Percentiles rank a stretch among this genome's conserved stretches.
Evolutionary conservation across 768 basidiomycete species (phyloP).

Genomic region (Hydnum rufescens): DNA sequence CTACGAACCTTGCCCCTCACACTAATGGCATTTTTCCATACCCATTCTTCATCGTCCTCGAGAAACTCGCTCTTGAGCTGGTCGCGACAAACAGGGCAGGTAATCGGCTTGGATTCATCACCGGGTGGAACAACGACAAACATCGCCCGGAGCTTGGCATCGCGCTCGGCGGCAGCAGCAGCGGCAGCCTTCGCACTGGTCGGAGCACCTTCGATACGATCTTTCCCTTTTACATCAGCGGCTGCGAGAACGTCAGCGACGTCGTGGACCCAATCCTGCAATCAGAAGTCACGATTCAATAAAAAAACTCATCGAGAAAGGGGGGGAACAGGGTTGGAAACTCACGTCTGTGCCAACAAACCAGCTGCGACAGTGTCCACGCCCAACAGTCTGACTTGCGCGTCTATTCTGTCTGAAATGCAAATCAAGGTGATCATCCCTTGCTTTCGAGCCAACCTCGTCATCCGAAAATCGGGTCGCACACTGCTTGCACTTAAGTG

Average conservation of each 20-base stretch:
- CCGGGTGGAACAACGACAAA: conserved; percentile 82
- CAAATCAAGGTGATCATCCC: conserved; percentile 87
- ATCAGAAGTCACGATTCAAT: conserved; percentile 9
- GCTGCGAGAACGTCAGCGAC: conserved; percentile 24
- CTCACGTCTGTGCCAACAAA: conserved; percentile 64
- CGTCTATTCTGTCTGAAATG: conserved; percentile 82
- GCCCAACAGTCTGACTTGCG: conserved; percentile 51
- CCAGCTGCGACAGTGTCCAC: conserved; percentile 84
- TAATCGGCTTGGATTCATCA: conserved; percentile 61
- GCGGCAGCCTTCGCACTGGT: conserved; percentile 35
- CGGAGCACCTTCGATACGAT: conserved; percentile 25
- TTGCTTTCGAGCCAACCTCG: conserved; percentile 43
- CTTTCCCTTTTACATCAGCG: conserved; percentile 37
- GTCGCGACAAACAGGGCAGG: conserved; percentile 97
- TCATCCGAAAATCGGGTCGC: conserved; percentile 69
- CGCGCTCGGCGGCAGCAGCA: conserved; percentile 51
- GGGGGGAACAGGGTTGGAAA: no score
- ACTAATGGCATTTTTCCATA: conserved; percentile 80
- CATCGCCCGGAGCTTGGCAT: conserved; percentile 50
- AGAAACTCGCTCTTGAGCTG: conserved; percentile 72
- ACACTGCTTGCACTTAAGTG: conserved; percentile 84
- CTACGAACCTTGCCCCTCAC: conserved; percentile 54
- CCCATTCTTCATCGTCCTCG: conserved; percentile 96
- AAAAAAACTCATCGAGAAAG: conserved; percentile 2
- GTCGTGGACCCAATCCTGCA: conserved; percentile 79